Evolutionary conservation across 768 basidiomycete species (phyloP), one percentile per base, ranked within the genome.

Genomic region (Termitomyces sp.): DNA sequence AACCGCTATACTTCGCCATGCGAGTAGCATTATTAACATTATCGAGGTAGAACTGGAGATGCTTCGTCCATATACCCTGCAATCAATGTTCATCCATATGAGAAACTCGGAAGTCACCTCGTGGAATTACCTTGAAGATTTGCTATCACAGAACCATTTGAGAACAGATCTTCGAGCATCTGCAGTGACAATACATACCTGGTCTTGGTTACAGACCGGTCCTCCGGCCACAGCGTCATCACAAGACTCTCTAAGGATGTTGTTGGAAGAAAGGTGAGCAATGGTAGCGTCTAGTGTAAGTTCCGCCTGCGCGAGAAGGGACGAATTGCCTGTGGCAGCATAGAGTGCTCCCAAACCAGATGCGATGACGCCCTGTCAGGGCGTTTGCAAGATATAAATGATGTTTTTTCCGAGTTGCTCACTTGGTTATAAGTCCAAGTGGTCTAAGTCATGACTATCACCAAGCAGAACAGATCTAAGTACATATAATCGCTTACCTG

Each of bases 401-500:
- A 41, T 49, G 22, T 24, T 8, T 37, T 48, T 37, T 21, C 21
- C 10, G 22, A 26, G 9, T 38, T 17, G 17, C 49, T 38, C 56
- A 78, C 80, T 62, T 82, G 81, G 58, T 83, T 82, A 61, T 83
- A 83, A 0, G 77, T 81, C 82, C 82, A 82, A 2, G 80, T 75
- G 4, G 80, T 82, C 77, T 80, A 30, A 10, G 12, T 22, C 10
- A 24, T 15, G 10, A 14, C 2, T 8, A 28, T 34, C 15, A 14
- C 26, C 8, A 38, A 11, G 17, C 15, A 30, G 15, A 12, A 5
- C 2, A 38, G 24, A 21, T 12, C 12, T 50, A 15, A 19, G 35
- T 22, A 38, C 14, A 32, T 26, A 14, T 14, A 15, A 51, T 35
- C 15, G 4, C 65, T 14, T 56, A 73, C 74, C 64, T 77, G 75